Percentiles rank a stretch among this genome's conserved stretches.
Evolutionary conservation across 495 filamentous ascomycete genomes (phyloP).

Genomic region (Hypoxylon fuscum): DNA sequence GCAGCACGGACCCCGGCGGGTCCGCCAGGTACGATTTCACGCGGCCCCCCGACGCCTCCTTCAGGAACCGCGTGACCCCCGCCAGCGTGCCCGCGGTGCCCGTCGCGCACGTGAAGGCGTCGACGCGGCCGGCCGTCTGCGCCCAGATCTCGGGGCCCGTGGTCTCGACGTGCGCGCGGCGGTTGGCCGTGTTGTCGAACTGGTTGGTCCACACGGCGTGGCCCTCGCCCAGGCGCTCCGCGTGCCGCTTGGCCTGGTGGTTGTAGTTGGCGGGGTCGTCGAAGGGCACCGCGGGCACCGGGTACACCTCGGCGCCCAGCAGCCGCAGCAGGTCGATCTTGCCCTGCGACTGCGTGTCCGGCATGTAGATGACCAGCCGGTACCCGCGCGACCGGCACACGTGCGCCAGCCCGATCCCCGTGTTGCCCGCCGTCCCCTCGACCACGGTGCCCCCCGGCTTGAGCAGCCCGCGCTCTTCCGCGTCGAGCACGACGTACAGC

Average conservation of each 20-base stretch:
- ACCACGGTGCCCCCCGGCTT: conserved; percentile 90
- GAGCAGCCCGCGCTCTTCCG: conserved; percentile 85
- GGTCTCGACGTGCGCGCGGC: conserved; percentile 93
- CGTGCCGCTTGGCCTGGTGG: conserved; percentile 90
- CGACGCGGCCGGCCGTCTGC: conserved; percentile 86
- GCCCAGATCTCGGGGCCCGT: conserved; percentile 97
- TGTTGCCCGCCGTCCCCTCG: conserved; percentile 97
- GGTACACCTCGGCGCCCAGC: conserved; percentile 95
- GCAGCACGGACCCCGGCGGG: conserved; percentile 89
- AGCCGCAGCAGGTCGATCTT: conserved; percentile 94
- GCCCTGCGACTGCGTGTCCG: conserved; percentile 96
- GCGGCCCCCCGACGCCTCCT: conserved; percentile 77
- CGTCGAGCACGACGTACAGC: conserved; percentile 91
- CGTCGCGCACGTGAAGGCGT: conserved; percentile 95
- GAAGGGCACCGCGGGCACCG: conserved; percentile 96
- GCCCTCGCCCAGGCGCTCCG: conserved; percentile 80
- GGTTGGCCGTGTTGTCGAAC: conserved; percentile 96
- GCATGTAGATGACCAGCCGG: conserved; percentile 98
- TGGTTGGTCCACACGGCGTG: conserved; percentile 99
- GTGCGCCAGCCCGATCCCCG: conserved; percentile 95
- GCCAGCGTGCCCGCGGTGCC: conserved; percentile 94
- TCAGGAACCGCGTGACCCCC: conserved; percentile 88
- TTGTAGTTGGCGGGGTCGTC: conserved; percentile 98
- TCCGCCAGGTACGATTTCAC: conserved; percentile 95
- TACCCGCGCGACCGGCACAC: conserved; percentile 95